These are phyloP conservation scores for Chalciporus piperatus DNA, from an alignment of 768 basidiomycete genomes.

Conservation along the genomic window DNA sequence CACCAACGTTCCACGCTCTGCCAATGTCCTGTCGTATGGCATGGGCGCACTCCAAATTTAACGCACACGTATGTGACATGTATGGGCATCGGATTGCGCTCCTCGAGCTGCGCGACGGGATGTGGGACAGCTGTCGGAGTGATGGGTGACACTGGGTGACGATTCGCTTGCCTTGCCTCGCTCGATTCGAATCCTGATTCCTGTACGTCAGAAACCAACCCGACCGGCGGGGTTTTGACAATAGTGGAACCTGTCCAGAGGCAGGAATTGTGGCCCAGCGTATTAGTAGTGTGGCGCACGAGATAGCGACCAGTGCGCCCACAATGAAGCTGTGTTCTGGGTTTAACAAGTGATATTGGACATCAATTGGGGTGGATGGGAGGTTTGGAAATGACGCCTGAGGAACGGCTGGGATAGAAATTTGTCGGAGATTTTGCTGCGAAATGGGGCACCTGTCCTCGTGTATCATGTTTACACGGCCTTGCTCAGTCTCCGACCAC, in stretches of 20 bases:
- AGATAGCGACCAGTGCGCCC: conserved; percentile 1
- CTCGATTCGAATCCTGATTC: neutral
- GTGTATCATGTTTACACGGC: neutral
- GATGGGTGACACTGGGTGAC: neutral
- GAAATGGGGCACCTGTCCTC: neutral
- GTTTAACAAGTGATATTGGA: neutral
- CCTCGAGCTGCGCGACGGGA: neutral
- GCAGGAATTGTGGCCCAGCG: conserved; percentile 1
- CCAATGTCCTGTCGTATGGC: neutral
- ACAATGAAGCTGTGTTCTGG: conserved; percentile 5
- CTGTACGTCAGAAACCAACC: neutral
- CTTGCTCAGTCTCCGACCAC: neutral
- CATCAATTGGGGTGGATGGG: no score
- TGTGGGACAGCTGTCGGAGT: neutral
- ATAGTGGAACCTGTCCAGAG: neutral
- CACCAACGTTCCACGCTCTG: neutral
- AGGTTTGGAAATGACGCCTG: neutral
- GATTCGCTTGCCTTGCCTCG: neutral
- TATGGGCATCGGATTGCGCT: neutral
- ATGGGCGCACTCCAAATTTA: neutral
- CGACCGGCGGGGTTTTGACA: neutral
- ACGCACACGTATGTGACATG: neutral
- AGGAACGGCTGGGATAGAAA: neutral
- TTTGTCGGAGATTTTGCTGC: neutral
- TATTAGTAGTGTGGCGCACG: neutral